Percentiles rank a stretch among this genome's conserved stretches.
Evolutionary conservation across 257 asterid species (phyloP).

Genomic region (Parsonsia alboflavescens): DNA sequence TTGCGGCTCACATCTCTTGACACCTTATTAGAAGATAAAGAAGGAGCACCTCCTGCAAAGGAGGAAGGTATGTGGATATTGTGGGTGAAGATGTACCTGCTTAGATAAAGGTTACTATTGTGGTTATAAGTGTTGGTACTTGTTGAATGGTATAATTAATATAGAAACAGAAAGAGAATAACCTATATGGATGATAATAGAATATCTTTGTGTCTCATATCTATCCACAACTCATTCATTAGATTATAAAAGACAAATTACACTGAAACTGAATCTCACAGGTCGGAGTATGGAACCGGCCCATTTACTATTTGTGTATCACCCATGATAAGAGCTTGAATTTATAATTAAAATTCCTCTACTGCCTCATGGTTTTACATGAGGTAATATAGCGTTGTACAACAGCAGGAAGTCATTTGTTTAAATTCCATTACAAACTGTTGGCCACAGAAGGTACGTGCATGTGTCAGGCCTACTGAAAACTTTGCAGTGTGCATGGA

Average conservation of each 20-base stretch:
- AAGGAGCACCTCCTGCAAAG: constrained; percentile 24
- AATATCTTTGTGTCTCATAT: neutral
- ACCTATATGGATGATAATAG: neutral
- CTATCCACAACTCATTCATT: neutral
- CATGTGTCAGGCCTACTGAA: neutral
- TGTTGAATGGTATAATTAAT: neutral
- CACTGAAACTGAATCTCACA: neutral
- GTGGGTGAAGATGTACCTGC: constrained; percentile 45
- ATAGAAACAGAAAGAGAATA: neutral
- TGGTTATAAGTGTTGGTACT: neutral
- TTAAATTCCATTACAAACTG: neutral
- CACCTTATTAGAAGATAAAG: constrained; percentile 16
- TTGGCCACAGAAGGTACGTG: neutral
- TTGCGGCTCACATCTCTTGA: neutral
- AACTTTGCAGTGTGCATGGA: neutral
- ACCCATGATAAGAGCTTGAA: neutral
- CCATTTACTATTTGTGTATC: neutral
- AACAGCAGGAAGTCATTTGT: neutral
- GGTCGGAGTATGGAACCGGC: neutral
- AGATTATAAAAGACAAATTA: neutral
- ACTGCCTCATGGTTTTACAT: neutral
- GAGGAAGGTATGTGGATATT: constrained; percentile 53
- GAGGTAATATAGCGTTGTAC: neutral
- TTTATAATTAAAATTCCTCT: neutral
- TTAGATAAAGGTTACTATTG: constrained; percentile 22